Percentiles rank a stretch among this genome's conserved stretches.
phyloP scores from a whole-genome alignment of 2,329 filamentous ascomycete genomes.

The Diaporthe nobilis region DNA sequence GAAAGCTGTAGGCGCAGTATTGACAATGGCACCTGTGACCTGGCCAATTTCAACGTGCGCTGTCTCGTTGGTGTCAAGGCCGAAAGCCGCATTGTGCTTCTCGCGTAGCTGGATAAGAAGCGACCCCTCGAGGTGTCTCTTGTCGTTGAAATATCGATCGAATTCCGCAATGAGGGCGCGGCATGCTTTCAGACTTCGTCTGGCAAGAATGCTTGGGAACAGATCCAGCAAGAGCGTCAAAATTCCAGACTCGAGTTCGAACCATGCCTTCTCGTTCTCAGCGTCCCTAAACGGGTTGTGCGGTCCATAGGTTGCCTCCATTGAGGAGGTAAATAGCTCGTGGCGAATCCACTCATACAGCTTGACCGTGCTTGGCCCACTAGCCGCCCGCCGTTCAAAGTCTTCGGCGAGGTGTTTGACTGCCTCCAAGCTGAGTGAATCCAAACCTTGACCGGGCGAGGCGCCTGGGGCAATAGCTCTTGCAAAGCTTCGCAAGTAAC shows the following conservation, averaged over 20 bases:
- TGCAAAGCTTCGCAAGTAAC: constrained; percentile 1
- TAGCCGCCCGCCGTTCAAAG: not conserved
- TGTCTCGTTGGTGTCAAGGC: constrained; percentile 9
- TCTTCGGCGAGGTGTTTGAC: not conserved
- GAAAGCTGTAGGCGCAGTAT: constrained; percentile 25
- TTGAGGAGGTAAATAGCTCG: constrained; percentile 6
- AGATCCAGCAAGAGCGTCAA: not conserved
- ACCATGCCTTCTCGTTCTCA: not conserved
- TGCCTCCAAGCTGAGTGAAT: constrained; percentile 10
- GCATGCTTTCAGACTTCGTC: constrained; percentile 1
- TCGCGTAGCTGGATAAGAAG: constrained; percentile 22
- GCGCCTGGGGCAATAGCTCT: not conserved
- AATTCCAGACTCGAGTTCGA: constrained; percentile 5
- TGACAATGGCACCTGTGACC: constrained; percentile 15
- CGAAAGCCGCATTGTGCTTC: constrained; percentile 31
- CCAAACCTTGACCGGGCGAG: constrained; percentile 17
- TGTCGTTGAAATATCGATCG: constrained; percentile 6
- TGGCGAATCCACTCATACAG: constrained; percentile 29
- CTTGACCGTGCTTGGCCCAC: not conserved
- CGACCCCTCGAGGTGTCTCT: constrained; percentile 17
- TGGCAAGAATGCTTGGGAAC: not conserved
- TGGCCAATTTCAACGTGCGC: constrained; percentile 29
- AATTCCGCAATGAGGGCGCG: constrained; percentile 6
- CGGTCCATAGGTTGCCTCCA: constrained; percentile 27
- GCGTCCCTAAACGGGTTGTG: constrained; percentile 25